A percentile compares a stretch with the other conserved stretches of the same genome.
Evolutionary conservation across 1,284 basidiomycete genomes (phyloP).

Genomic region (Leccinum holopus): DNA sequence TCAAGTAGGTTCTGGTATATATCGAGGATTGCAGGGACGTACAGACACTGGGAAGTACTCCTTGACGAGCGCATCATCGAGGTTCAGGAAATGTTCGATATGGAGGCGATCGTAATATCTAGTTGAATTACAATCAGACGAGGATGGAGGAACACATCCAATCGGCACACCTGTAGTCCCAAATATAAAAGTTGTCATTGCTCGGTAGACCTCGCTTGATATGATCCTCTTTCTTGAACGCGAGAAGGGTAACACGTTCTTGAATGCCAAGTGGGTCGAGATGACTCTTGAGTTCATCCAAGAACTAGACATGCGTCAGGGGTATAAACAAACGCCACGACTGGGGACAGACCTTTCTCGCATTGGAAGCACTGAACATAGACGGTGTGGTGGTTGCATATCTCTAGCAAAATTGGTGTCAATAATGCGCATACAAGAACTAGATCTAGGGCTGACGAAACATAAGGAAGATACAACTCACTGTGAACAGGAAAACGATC

Average conservation of each 20-base stretch:
- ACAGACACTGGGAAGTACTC: too few relatives aligned
- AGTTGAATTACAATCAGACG: not conserved
- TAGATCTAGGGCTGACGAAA: not conserved
- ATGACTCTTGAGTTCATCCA: conserved; percentile 70
- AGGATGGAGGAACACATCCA: not conserved
- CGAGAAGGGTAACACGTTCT: conserved; percentile 64
- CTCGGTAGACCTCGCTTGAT: conserved; percentile 50
- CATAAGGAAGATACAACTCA: conserved; percentile 34
- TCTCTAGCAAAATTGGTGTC: conserved; percentile 27
- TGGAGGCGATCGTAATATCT: conserved; percentile 65
- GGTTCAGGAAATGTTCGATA: conserved; percentile 30
- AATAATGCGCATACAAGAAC: not conserved
- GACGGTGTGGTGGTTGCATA: conserved; percentile 45
- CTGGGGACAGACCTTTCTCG: conserved; percentile 45
- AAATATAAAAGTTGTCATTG: not conserved
- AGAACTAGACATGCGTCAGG: conserved; percentile 44
- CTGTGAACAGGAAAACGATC: conserved; percentile 47
- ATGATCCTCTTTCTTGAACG: conserved; percentile 51
- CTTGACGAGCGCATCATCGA: conserved; percentile 43
- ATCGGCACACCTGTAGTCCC: not conserved
- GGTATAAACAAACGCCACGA: not conserved
- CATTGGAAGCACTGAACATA: conserved; percentile 44
- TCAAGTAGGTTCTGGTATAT: conserved; percentile 47
- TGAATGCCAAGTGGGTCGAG: conserved; percentile 67
- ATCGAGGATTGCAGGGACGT: too few relatives aligned